phyloP scores from a whole-genome alignment of 1,284 basidiomycete species.

The Cystobasidium sp. region DNA sequence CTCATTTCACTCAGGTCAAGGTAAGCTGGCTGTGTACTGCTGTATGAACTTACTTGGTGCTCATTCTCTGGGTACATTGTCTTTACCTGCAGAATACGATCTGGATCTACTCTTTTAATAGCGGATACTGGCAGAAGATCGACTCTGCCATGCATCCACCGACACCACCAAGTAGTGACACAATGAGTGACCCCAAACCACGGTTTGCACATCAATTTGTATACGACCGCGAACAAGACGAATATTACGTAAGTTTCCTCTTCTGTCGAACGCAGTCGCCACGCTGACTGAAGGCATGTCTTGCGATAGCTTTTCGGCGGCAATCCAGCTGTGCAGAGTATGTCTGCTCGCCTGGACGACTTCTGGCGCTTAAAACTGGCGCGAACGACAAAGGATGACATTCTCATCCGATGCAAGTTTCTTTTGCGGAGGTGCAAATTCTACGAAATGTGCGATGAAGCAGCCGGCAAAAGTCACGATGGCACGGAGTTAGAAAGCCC shows the following conservation, averaged over 20 bases:
- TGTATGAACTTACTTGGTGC: no score
- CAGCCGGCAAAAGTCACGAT: neutral
- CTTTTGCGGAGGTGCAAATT: conserved; percentile 52
- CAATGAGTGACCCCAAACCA: conserved; percentile 29
- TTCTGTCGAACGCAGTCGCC: neutral
- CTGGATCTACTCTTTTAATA: conserved; percentile 40
- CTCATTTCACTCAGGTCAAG: conserved; percentile 40
- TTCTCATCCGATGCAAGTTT: conserved; percentile 55
- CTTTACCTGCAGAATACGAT: conserved; percentile 30
- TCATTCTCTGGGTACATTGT: neutral
- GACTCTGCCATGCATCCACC: conserved; percentile 18
- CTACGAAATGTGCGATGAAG: conserved; percentile 49
- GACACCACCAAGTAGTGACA: neutral
- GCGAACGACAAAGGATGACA: conserved; percentile 54
- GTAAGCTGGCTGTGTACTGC: neutral
- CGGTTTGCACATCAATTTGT: conserved; percentile 54
- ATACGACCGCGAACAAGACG: conserved; percentile 53
- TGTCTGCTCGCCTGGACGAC: conserved; percentile 53
- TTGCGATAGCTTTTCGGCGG: conserved; percentile 54
- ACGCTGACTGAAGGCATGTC: neutral
- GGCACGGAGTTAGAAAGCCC: conserved; percentile 43
- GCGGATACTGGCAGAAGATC: conserved; percentile 45
- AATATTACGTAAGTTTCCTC: conserved; percentile 51
- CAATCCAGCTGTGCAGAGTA: conserved; percentile 51
- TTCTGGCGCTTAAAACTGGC: conserved; percentile 55